Evolutionary conservation across 2,329 filamentous ascomycete species (phyloP).

Genomic region (Capronia coronata): DNA sequence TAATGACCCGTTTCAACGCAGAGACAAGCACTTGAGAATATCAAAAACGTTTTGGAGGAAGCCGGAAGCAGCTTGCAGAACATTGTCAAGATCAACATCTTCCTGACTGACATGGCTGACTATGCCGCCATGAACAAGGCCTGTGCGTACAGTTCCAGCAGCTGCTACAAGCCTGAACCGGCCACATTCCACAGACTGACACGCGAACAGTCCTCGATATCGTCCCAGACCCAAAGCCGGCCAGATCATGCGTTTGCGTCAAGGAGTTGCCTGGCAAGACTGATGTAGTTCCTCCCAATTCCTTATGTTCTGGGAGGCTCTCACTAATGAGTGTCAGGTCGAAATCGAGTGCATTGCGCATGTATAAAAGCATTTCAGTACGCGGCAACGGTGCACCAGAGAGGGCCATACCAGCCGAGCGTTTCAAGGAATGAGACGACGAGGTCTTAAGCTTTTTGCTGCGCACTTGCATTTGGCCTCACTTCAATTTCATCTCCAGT

Average conservation of each 20-base stretch:
- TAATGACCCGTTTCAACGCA: background rate
- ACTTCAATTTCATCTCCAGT: background rate
- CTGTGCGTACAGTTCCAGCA: constrained; percentile 45
- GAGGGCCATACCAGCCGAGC: background rate
- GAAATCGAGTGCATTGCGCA: constrained; percentile 29
- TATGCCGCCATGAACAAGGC: constrained; percentile 75
- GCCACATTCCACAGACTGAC: constrained; percentile 17
- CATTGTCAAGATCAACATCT: constrained; percentile 56
- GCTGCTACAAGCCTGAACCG: background rate
- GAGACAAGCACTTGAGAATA: constrained; percentile 40
- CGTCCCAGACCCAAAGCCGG: constrained; percentile 27
- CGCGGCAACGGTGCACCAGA: background rate
- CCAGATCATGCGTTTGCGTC: constrained; percentile 28
- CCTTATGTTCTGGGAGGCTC: background rate
- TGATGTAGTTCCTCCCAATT: constrained; percentile 26
- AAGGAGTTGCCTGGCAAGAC: constrained; percentile 27
- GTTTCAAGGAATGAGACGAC: constrained; percentile 5
- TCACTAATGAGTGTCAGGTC: constrained; percentile 17
- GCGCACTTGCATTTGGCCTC: background rate
- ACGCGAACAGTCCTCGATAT: constrained; percentile 19
- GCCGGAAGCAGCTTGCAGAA: constrained; percentile 55
- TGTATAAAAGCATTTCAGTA: constrained; percentile 24
- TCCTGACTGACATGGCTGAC: constrained; percentile 58
- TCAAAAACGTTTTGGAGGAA: constrained; percentile 53
- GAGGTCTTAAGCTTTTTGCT: constrained; percentile 8